Conservation (phyloP, 768 basidiomycete genomes). For the Lyophyllum semitale region DNA sequence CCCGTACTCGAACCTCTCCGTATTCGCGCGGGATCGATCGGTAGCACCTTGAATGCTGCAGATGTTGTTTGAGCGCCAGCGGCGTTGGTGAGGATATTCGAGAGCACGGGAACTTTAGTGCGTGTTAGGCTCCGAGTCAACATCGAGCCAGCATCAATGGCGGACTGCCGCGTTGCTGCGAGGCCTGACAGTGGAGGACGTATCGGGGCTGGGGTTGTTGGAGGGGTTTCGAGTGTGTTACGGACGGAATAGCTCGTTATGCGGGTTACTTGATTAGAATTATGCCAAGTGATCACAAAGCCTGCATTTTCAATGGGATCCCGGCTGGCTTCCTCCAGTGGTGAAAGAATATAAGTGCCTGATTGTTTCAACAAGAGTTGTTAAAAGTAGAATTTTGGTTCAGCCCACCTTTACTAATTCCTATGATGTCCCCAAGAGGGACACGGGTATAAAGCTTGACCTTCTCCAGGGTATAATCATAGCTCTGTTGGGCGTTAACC, state of each 20-base stretch:
- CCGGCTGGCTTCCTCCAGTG: slow-evolving; percentile 89
- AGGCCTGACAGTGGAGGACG: slow-evolving; percentile 16
- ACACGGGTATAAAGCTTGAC: slow-evolving; percentile 89
- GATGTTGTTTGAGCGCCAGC: slow-evolving; percentile 45
- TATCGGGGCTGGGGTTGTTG: slow-evolving; percentile 15
- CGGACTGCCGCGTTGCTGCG: slow-evolving; percentile 13
- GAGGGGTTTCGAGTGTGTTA: slow-evolving; percentile 53
- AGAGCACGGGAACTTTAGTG: slow-evolving; percentile 26
- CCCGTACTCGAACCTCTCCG: slow-evolving; percentile 49
- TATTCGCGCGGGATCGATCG: slow-evolving; percentile 62
- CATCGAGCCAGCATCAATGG: slow-evolving; percentile 9
- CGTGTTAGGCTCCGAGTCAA: slow-evolving; percentile 13
- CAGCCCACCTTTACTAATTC: slow-evolving; percentile 72
- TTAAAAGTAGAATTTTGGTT: not conserved
- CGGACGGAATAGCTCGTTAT: slow-evolving; percentile 84
- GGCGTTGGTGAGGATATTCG: slow-evolving; percentile 35
- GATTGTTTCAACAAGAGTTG: slow-evolving; percentile 1
- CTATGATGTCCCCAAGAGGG: slow-evolving; percentile 77
- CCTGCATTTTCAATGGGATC: slow-evolving; percentile 89
- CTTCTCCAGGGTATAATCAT: slow-evolving; percentile 91
- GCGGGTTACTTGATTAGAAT: slow-evolving; percentile 70
- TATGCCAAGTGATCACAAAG: slow-evolving; percentile 80
- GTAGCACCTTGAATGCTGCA: slow-evolving; percentile 80
- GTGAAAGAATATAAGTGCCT: slow-evolving; percentile 96
- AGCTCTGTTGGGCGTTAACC: slow-evolving; percentile 55